Evolutionary conservation across 2,329 filamentous ascomycete species (phyloP), one percentile per base, ranked within the genome.

Genomic region (Alternaria postmessia): DNA sequence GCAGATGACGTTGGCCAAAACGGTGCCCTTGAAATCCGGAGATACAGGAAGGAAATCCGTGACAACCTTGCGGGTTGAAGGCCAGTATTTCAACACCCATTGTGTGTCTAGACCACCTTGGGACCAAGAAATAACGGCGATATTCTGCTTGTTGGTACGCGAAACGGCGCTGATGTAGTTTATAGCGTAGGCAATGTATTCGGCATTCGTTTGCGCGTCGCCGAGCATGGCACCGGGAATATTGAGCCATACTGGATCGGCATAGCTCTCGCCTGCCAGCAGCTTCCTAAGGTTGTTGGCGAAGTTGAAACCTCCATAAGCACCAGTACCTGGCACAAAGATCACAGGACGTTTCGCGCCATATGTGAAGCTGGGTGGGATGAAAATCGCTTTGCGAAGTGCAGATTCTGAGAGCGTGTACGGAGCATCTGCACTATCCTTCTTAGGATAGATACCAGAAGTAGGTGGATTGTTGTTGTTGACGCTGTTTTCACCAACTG

Each of bases 31-130:
- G 67, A 85, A 88, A 65, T 87, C 85, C 5, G 85, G 79, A 9
- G 81, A 83, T 47, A 87, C 78, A 44, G 82, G 79, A 41, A 88
- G 78, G 69, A 85, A 82, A 68, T 87, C 82, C n/a, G 77, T 78
- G 2, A 83, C 79, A 0, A 76, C 73, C 3, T 62, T 63, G 4
- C 81, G 80, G 1, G 82, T 84, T 1, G 81, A 84, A 0, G 84
- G 84, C 83, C 83, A 87, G 76, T 86, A 87, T 63, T 86, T 87
- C 63, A 86, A 76, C 0, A 82, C 84, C 86, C 86, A 88, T 69
- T 88, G 86, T 0, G 81, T 77, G 59, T 84, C 76, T 2, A 88
- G 73, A 48, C 81, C 82, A 16, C 86, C 86, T 72, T 88, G 85
- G 0, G 84, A 86, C 84, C 83, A 88, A 14, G 79, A 80, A 8